phyloP scores from a whole-genome alignment of 805 yeast genomes.

The Ogataea henricii region DNA sequence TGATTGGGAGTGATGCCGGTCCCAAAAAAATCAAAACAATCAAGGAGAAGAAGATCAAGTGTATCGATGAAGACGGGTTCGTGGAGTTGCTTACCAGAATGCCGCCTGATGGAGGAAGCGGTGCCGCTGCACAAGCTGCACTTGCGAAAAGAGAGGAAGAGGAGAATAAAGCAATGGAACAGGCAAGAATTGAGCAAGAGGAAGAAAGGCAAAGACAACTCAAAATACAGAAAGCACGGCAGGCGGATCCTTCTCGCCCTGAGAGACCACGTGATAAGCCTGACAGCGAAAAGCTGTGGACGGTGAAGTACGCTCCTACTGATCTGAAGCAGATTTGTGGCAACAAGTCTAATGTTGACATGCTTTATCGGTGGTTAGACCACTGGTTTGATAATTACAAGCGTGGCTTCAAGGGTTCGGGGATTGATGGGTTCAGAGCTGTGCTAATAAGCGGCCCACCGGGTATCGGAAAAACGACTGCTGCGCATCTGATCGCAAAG shows the following conservation, averaged over 20 bases:
- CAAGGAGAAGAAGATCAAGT: constrained; percentile 69
- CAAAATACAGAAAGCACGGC: constrained; percentile 29
- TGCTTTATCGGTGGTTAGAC: constrained; percentile 70
- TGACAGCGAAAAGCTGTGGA: constrained; percentile 79
- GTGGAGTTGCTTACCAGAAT: constrained; percentile 67
- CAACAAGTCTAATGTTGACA: constrained; percentile 71
- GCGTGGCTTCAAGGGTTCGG: constrained; percentile 61
- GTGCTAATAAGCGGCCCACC: constrained; percentile 87
- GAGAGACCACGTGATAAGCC: constrained; percentile 40
- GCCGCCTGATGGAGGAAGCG: constrained; percentile 92
- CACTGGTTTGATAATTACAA: constrained; percentile 69
- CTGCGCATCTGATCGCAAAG: constrained; percentile 74
- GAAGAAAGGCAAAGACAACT: constrained; percentile 33
- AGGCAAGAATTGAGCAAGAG: constrained; percentile 49
- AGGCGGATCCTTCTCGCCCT: constrained; percentile 12
- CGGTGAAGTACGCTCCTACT: constrained; percentile 88
- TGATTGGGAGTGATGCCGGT: constrained; percentile 94
- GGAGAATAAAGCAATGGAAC: constrained; percentile 55
- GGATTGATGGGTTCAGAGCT: constrained; percentile 73
- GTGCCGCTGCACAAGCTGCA: constrained; percentile 76
- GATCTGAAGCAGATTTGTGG: constrained; percentile 82
- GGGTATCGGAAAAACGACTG: constrained; percentile 82
- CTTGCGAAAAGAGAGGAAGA: constrained; percentile 68
- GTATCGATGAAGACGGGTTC: constrained; percentile 87
- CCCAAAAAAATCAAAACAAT: constrained; percentile 90